Base-by-base conservation (phyloP, 2,329 filamentous ascomycete genomes). In the Colletotrichum sp. region DNA sequence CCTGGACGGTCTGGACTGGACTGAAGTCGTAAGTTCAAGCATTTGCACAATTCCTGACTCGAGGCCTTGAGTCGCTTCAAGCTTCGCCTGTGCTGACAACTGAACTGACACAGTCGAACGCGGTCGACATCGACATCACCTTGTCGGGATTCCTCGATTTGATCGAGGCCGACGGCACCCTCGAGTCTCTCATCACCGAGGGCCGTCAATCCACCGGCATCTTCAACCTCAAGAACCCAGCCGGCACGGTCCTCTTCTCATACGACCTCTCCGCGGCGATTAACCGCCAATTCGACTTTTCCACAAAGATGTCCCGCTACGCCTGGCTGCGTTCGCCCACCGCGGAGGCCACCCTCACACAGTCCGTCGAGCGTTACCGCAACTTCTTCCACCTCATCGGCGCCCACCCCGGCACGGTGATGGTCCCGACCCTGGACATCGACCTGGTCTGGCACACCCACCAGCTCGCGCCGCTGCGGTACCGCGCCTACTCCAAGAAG, bases 391-490 rank as follows among this genome's bases (percentile, higher is more conserved):
- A 78, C 12, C 81, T 88, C 5, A 77, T 87, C 52, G 79, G 78
- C 36, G 71, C 78, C 1, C 79, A 84, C 68, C 79, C 80, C 7
- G 71, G 71, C 8, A 80, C 30, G 12, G 83, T 81, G 16, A 75
- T 85, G 6, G 86, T 87, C 3, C 86, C 87, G 0, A 87, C 86
- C 0, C 77, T 86, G 6, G 86, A 87, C 73, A 83, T 88, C 21
- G 86, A 88, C 74, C 79, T 88, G 1, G 82, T 82, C 1, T 88
- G 86, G 87, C 85, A 87, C 64, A 88, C 87, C 1, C 85, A 88
- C 67, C 86, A 87, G 69, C 83, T 83, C 63, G 82, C 81, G 2
- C 80, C 84, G 0, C 73, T 30, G 3, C 16, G 71, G 2, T 87
- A 87, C 72, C 71, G 72, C 36, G 75, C 72, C 1, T 44, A 71